Evolutionary conservation across 495 filamentous ascomycete genomes (phyloP), one percentile per base, ranked within the genome.

Genomic region (Lepidopterella palustris): DNA sequence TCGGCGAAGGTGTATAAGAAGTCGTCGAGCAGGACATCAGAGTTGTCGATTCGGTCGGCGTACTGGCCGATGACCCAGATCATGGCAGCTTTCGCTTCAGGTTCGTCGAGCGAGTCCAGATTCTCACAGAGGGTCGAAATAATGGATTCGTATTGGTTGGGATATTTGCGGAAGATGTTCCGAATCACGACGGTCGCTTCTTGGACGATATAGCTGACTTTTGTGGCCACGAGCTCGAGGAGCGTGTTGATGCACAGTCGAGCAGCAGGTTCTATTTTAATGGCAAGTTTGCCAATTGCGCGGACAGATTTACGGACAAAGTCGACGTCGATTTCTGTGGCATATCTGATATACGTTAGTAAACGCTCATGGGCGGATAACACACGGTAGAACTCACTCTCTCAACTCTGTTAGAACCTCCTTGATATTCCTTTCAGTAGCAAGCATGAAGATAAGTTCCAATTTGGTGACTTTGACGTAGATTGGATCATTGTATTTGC

Each of bases 11-110:
- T 87, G 60, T 89, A 88, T 24, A 99, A 73, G 72, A 97, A 99
- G 67, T 97, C 93, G 55, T 97, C 93, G 4, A 99, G 82, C 0
- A 99, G 80, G 0, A 85, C 88, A 63, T 97, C 93, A 21, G 87
- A 90, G 71, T 97, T 97, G 62, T 97, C 92, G 65, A 99, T 99
- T 18, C 93, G 85, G 68, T 90, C 89, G 6, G 93, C 95, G 70
- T 99, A 99, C 67, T 99, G 90, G 2, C 93, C 93, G 66, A 99
- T 97, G 55, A 99, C 90, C 93, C 93, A 99, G 61, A 99, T 95
- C 82, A 99, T 92, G n/a, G 93, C 93, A 4, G 92, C 90, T 72
- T 97, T 99, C 39, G 93, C 93, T 70, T 99, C 93, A n/a, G 93
- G 93, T 71, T 99, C 93, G 70, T 99, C 93, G 25, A 99, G 80